Evolutionary conservation across 2,329 filamentous ascomycete species (phyloP), one percentile per base, ranked within the genome.

Genomic region (Alternaria sp.): DNA sequence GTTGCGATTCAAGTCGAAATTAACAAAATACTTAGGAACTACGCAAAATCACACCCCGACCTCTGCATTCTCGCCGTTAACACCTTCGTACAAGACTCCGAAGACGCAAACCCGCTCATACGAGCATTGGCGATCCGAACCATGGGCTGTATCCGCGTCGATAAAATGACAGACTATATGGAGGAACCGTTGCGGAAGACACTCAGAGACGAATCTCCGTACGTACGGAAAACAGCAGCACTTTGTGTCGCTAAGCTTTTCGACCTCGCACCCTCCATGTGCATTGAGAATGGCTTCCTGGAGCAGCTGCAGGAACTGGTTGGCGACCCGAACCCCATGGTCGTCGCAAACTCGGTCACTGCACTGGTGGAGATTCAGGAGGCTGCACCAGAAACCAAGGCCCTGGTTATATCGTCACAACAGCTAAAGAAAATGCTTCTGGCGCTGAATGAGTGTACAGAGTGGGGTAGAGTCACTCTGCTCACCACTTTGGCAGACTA

Each of bases 121-220:
- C 87, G 96, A 85, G 96, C 96, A 54, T 87, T 99, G 55, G 96
- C 96, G 59, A 97, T 99, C 80, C 89, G 96, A 74, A 99, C 96
- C 32, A 99, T 99, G 96, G 96, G 96, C 44, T 98, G 96, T 77
- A 98, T 99, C 74, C 87, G 96, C 60, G 96, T 99, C 59, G 96
- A 98, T 73, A 99, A 99, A 82, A 99, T 99, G 93, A 93, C 98
- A 69, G 96, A 99, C 79, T 99, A 99, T 81, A 98, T 99, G 95
- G 96, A 98, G 81, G 96, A 99, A 77, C 96, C 96, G 13, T 83
- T 99, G 67, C 89, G 96, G 73, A 99, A 99, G 84, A 99, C 96
- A 12, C 85, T 99, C 70, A 90, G 93, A 80, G 96, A 99, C 82
- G 96, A 99, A 82, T 98, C 95, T 52, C 96, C 96, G 1, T 99